Base-by-base conservation (phyloP, 179 eudicot genomes). In the Nepenthes alata region DNA sequence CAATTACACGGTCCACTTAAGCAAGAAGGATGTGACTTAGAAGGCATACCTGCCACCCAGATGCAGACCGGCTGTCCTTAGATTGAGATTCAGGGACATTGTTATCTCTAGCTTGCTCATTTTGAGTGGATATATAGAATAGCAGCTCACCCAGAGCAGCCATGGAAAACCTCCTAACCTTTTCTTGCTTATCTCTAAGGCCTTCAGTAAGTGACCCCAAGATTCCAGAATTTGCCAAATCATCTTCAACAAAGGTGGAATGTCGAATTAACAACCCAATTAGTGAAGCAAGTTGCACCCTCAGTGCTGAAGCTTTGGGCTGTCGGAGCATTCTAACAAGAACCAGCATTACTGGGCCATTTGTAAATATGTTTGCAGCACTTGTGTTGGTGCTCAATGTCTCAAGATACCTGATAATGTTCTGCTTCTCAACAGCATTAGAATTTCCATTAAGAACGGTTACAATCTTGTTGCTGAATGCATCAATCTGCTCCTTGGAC, bases 141-240 rank as follows among this genome's bases (percentile, higher is more conserved):
- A 93, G 70, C 75, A 89, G 75, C 79, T 91, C 98, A 37, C 98
- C 98, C 72, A 91, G 59, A 56, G 97, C 97, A 72, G 98, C 98
- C 98, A 93, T 89, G 53, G 97, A 89, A 67, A 83, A 93, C 69
- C 98, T 79, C 81, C 97, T 83, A 15, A 89, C 97, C 77, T 93
- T 93, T 67, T 89, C 98, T 74, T 83, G 97, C 62, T 80, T 80
- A 72, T 93, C 97, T 69, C 93, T 78, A 37, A 93, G 93, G 62
- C 97, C 90, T 68, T 90, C 84, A 63, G 87, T 79, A 37, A 93
- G 67, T 49, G 95, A 77, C 69, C 79, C 85, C 55, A 93, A 75
- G 66, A 93, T 80, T 67, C 95, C 98, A 69, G 95, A 86, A 83
- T 80, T 81, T 47, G 85, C 84, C 79, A 89, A 74, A 66, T 85